A percentile compares a stretch with the other conserved stretches of the same genome.
phyloP scores from a whole-genome alignment of 2,329 filamentous ascomycete genomes.

The Furcasterigmium sp. region DNA sequence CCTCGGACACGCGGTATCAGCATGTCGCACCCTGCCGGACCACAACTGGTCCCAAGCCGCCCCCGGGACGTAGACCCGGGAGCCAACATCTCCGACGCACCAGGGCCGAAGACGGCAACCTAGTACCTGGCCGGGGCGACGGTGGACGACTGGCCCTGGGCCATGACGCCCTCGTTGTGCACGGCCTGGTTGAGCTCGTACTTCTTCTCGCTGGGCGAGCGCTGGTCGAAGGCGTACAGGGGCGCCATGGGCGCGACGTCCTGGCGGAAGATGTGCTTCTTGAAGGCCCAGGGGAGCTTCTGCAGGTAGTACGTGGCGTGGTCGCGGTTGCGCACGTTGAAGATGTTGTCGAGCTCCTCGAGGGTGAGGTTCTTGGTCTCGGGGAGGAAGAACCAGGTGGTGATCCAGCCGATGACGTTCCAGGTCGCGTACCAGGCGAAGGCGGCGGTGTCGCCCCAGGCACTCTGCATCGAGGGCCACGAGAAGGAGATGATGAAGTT shows the following conservation, averaged over 20 bases:
- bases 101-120: no score
- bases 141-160: no score
- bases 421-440: slow-evolving; percentile 33
- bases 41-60: no score
- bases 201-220: slow-evolving; percentile 1
- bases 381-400: slow-evolving; percentile 26
- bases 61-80: no score
- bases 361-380: slow-evolving; percentile 28
- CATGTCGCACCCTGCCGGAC: no score
- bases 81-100: no score
- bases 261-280: slow-evolving; percentile 20
- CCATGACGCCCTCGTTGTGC: slow-evolving; percentile 1
- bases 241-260: slow-evolving; percentile 23
- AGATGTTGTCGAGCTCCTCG: slow-evolving; percentile 27
- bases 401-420: slow-evolving; percentile 26
- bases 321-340: slow-evolving; percentile 22
- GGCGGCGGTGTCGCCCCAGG: slow-evolving; percentile 25
- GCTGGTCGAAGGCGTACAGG: slow-evolving; percentile 21
- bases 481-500: slow-evolving; percentile 31
- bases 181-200: not conserved
- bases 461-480: slow-evolving; percentile 19
- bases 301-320: slow-evolving; percentile 22
- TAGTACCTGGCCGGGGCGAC: no score
- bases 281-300: slow-evolving; percentile 25
- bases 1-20: no score